phyloP scores from a whole-genome alignment of 1,139 yeast genomes.

The Kluyveromyces sp. region DNA sequence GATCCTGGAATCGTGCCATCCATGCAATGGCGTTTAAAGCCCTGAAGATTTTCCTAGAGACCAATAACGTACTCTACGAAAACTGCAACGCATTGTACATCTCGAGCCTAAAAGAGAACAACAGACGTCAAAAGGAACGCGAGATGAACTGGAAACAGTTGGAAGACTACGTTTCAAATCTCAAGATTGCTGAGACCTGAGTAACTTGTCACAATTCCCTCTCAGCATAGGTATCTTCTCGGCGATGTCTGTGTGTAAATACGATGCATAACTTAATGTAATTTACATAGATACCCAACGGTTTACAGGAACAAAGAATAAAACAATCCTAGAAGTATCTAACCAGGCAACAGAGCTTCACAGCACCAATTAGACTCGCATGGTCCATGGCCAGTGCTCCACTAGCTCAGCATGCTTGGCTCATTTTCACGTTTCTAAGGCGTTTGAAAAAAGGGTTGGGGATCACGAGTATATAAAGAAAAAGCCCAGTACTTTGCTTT shows the following conservation, averaged over 20 bases:
- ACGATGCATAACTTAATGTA: neutral
- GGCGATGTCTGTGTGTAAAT: neutral
- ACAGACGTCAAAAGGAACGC: constrained; percentile 39
- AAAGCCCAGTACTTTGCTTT: neutral
- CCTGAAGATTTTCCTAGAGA: constrained; percentile 85
- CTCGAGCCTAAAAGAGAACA: constrained; percentile 31
- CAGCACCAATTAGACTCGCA: no score
- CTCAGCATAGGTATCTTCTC: neutral
- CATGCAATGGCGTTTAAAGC: constrained; percentile 89
- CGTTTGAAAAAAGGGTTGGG: neutral
- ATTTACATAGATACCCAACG: neutral
- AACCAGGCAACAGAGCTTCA: no score
- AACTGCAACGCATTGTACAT: constrained; percentile 85
- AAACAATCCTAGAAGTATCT: neutral
- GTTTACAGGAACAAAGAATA: neutral
- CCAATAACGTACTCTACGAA: constrained; percentile 84
- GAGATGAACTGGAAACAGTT: constrained; percentile 71
- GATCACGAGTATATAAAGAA: neutral
- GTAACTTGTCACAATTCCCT: neutral
- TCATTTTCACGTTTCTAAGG: no score
- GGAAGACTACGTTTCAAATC: constrained; percentile 50
- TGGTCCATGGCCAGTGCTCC: no score
- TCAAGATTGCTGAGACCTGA: constrained; percentile 26
- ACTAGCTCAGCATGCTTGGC: no score
- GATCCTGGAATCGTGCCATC: constrained; percentile 83